Conservation (phyloP, 2,329 filamentous ascomycete genomes). For the Phyllosticta capitalensis region DNA sequence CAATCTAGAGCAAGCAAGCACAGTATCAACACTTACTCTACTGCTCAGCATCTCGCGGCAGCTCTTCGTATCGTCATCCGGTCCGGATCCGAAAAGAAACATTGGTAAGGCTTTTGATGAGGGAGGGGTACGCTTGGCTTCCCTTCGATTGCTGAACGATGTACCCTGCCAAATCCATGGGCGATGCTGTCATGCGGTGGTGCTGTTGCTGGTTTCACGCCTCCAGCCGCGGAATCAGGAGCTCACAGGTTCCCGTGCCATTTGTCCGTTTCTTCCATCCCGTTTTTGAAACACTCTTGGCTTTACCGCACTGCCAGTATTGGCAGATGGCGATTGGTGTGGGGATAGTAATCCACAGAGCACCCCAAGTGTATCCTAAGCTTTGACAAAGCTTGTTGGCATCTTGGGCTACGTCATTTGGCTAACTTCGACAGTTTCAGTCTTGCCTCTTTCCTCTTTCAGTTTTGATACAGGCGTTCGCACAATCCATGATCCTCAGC, state of each 20-base stretch:
- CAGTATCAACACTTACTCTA: neutral
- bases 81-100: neutral
- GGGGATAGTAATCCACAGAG: neutral
- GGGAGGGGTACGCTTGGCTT: neutral
- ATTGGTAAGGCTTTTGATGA: neutral
- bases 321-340: neutral
- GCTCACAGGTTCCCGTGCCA: neutral
- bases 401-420: neutral
- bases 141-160: neutral
- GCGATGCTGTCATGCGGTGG: neutral
- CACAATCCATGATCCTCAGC: neutral
- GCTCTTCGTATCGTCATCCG: neutral
- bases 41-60: neutral
- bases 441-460: neutral
- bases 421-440: neutral
- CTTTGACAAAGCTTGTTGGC: neutral
- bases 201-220: neutral
- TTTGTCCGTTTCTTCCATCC: neutral
- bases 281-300: neutral
- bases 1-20: neutral
- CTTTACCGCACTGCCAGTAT: neutral
- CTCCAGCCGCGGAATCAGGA: neutral
- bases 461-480: neutral
- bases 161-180: neutral
- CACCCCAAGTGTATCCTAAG: neutral